These are phyloP conservation scores for Colletotrichum sp. DNA, from an alignment of 2,329 filamentous ascomycete species.

Conservation along the genomic window DNA sequence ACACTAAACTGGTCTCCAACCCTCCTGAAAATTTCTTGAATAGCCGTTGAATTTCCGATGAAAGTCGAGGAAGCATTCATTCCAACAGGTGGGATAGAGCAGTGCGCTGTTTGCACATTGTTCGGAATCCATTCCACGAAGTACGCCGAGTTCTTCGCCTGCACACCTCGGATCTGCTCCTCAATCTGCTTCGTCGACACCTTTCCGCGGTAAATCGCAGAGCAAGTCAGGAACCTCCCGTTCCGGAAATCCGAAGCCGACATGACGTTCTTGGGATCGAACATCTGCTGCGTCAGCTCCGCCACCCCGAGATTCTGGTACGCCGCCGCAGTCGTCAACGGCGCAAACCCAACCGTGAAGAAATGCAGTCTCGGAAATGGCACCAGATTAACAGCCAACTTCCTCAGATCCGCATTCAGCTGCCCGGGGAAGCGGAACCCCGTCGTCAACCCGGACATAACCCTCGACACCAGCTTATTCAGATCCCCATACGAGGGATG, in stretches of 20 bases:
- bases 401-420: constrained; percentile 99
- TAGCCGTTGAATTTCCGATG: constrained; percentile 98
- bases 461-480: constrained; percentile 98
- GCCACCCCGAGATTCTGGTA: constrained; percentile 98
- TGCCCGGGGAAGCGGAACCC: constrained; percentile 99
- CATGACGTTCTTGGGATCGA: constrained; percentile 99
- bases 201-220: constrained; percentile 99
- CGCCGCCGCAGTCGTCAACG: constrained; percentile 79
- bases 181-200: constrained; percentile 99
- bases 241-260: constrained; percentile 99
- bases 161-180: constrained; percentile 99
- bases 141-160: constrained; percentile 99
- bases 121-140: constrained; percentile 99
- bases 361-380: constrained; percentile 99
- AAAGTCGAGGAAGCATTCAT: constrained; percentile 99
- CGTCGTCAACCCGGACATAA: constrained; percentile 99
- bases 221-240: constrained; percentile 99
- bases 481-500: constrained; percentile 98
- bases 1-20: constrained; percentile 98
- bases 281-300: constrained; percentile 99
- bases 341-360: constrained; percentile 99
- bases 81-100: constrained; percentile 95
- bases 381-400: constrained; percentile 99
- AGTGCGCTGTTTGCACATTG: constrained; percentile 99
- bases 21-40: constrained; percentile 99